Percentiles rank a stretch among this genome's conserved stretches.
phyloP scores from a whole-genome alignment of 2,329 filamentous ascomycete species.

The Diaporthe australafricana region DNA sequence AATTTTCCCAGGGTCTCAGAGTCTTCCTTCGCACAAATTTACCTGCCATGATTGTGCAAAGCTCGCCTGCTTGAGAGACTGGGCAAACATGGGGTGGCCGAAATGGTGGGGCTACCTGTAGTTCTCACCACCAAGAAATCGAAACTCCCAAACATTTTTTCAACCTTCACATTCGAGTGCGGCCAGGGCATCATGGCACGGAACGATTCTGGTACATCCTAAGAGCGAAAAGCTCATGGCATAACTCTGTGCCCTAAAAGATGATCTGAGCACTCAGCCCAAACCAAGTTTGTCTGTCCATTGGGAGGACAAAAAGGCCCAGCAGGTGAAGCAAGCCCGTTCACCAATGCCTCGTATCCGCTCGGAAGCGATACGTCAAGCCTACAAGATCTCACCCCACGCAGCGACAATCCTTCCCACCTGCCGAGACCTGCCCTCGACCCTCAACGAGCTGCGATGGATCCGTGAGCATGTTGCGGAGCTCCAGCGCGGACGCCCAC shows the following conservation, averaged over 20 bases:
- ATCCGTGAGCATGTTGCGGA: constrained; percentile 67
- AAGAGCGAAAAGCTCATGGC: neutral
- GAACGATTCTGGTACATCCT: neutral
- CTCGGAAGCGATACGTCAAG: constrained; percentile 67
- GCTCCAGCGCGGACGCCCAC: neutral
- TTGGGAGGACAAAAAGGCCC: neutral
- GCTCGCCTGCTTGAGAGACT: no score
- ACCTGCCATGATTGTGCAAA: no score
- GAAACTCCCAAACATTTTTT: neutral
- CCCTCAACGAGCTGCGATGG: constrained; percentile 79
- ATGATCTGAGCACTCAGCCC: neutral
- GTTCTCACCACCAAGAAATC: no score
- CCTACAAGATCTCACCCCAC: constrained; percentile 64
- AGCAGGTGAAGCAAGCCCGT: neutral
- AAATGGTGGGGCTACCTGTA: no score
- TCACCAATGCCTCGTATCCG: constrained; percentile 70
- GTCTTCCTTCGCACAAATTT: no score
- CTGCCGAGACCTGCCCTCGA: constrained; percentile 72
- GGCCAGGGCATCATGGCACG: neutral
- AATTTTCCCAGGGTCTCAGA: no score
- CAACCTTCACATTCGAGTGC: no score
- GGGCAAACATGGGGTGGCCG: no score
- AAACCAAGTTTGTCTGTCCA: neutral
- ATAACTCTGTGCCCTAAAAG: neutral
- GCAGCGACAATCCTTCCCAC: constrained; percentile 71